phyloP scores from a whole-genome alignment of 768 basidiomycete species.

The Calocybe gangraenosa region DNA sequence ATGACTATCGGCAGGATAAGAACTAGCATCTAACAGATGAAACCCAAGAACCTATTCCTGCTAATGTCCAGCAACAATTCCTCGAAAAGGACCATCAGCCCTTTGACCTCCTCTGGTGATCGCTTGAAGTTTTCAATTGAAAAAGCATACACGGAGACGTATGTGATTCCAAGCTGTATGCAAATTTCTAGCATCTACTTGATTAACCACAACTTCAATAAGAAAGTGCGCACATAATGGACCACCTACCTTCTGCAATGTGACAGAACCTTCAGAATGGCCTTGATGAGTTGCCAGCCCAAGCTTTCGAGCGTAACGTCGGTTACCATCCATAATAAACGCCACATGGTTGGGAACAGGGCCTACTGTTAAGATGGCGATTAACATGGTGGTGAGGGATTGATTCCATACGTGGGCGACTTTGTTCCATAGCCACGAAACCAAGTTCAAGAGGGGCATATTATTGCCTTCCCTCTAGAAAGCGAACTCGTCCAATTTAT shows the following conservation, averaged over 20 bases:
- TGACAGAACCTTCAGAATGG: not conserved
- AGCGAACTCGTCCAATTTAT: too few species aligned
- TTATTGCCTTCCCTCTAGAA: too few species aligned
- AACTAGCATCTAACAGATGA: not conserved
- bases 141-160: not conserved
- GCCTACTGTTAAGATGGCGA: constrained; percentile 66
- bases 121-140: constrained; percentile 2
- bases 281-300: constrained; percentile 25
- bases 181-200: constrained; percentile 1
- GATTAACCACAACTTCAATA: not conserved
- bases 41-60: constrained; percentile 77
- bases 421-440: too few species aligned
- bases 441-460: too few species aligned
- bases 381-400: too few species aligned
- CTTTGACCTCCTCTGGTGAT: not conserved
- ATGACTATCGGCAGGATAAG: not conserved
- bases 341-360: constrained; percentile 89
- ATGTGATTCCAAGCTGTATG: not conserved
- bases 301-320: constrained; percentile 75
- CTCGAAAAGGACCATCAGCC: constrained; percentile 52
- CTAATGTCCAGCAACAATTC: constrained; percentile 76
- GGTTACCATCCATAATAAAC: constrained; percentile 97
- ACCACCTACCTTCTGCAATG: constrained; percentile 66
- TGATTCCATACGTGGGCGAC: too few species aligned
- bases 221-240: too few species aligned